These are phyloP conservation scores for Suhomyces maxii DNA, from an alignment of 1,139 yeast species.

Conservation along the genomic window DNA sequence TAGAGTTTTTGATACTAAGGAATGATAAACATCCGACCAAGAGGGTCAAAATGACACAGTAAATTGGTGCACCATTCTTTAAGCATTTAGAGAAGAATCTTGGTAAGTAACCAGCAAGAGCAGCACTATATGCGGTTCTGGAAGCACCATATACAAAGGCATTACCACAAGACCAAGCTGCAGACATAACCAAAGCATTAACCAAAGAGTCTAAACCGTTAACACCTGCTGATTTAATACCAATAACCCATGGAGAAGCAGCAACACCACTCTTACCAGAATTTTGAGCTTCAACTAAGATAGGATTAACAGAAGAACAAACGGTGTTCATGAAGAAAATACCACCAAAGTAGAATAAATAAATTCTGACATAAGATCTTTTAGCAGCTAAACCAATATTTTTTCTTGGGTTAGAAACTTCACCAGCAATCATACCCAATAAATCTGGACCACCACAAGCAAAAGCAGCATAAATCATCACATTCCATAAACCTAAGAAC, in stretches of 20 bases:
- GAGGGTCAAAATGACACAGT: constrained; percentile 28
- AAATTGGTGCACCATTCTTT: constrained; percentile 37
- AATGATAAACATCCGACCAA: constrained; percentile 28
- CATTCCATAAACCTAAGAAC: constrained; percentile 38
- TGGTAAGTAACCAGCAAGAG: constrained; percentile 41
- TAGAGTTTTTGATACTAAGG: constrained; percentile 28
- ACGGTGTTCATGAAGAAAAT: constrained; percentile 37
- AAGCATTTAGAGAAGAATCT: constrained; percentile 34
- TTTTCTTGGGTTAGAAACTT: constrained; percentile 34
- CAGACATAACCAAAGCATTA: constrained; percentile 34
- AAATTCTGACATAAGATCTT: constrained; percentile 36
- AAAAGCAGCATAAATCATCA: constrained; percentile 39
- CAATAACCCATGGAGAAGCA: constrained; percentile 44
- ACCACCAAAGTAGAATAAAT: constrained; percentile 40
- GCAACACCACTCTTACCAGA: constrained; percentile 33
- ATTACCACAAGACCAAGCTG: constrained; percentile 44
- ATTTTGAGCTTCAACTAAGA: constrained; percentile 25
- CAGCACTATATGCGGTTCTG: constrained; percentile 35
- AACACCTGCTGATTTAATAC: constrained; percentile 37
- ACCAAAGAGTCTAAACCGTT: constrained; percentile 37
- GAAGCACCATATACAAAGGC: constrained; percentile 38
- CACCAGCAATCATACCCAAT: constrained; percentile 36
- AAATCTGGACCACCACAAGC: constrained; percentile 47
- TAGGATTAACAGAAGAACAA: constrained; percentile 35
- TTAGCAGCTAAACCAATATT: constrained; percentile 35